Evolutionary conservation across 495 filamentous ascomycete species (phyloP), one percentile per base, ranked within the genome.

Genomic region (Diplogelasinospora grovesii): DNA sequence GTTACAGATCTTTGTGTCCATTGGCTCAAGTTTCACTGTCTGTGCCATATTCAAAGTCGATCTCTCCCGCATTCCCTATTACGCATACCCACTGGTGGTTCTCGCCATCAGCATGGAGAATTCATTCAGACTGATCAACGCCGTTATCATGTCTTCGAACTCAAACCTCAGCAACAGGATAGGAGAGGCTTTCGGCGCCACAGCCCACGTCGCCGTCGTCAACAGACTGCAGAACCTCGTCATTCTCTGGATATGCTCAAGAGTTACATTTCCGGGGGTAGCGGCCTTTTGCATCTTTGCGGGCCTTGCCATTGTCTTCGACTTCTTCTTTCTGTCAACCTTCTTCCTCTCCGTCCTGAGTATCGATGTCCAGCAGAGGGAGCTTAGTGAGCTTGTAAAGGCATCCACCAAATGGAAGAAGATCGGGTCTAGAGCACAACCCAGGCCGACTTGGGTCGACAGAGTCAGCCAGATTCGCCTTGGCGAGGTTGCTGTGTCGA

Each of bases 321-420:
- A 87, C 56, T 83, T 78, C 49, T 69, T 83, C 36, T 83, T 79
- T 48, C 67, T 85, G 23, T 61, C 83, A 11, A 85, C 81, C 3
- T 86, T 83, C 60, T 84, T 87, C 51, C 66, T 83, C 13, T 71
- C 81, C 4, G 81, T 87, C 25, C 66, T 87, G 15, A 86, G 80
- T 49, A 77, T 87, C 39, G 83, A 87, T 43, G 78, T 87, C 15
- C 74, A 75, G 3, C 72, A 83, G 45, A 71, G 79, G 34, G 83
- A 86, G 63, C 68, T 87, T 0, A 62, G 61, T 21, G 68, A 71
- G 36, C 52, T 73, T 13, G 69, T 68, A 15, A 73, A 65, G 41
- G 61, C 61, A 5, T 64, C 66, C 1, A 46, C 63, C 10, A 59
- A 52, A n/a, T 45, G 54, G 15, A 53, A 49, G 21, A 65, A 55